phyloP scores from a whole-genome alignment of 2,329 filamentous ascomycete species.

The Penicillium occitanis region DNA sequence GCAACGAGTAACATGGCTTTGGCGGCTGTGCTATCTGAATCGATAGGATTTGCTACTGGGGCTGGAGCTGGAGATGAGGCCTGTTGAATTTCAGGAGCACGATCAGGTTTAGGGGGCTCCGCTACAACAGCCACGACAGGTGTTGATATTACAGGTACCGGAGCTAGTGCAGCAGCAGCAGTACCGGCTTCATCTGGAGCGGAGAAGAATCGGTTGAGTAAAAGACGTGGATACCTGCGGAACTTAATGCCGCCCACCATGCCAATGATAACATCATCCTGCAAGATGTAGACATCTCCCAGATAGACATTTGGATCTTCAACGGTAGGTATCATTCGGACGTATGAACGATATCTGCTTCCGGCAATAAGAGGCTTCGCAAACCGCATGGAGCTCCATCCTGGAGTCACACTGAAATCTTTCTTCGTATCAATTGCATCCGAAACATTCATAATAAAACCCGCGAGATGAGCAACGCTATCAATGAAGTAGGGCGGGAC shows the following conservation, averaged over 20 bases:
- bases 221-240: constrained; percentile 22
- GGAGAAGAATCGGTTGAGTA: constrained; percentile 40
- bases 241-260: constrained; percentile 19
- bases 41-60: not conserved
- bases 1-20: not conserved
- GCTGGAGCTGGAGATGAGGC: not conserved
- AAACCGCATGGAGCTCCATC: constrained; percentile 35
- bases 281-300: constrained; percentile 27
- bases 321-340: constrained; percentile 32
- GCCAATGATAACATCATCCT: constrained; percentile 27
- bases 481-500: constrained; percentile 37
- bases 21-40: not conserved
- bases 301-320: constrained; percentile 34
- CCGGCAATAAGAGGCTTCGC: constrained; percentile 26
- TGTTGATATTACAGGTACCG: no score
- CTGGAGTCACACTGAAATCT: constrained; percentile 38
- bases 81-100: no score
- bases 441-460: constrained; percentile 41
- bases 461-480: constrained; percentile 36
- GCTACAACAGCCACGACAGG: not conserved
- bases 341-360: constrained; percentile 33
- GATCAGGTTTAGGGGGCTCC: no score
- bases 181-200: constrained; percentile 27
- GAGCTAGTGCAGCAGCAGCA: not conserved
- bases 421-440: constrained; percentile 31